These are phyloP conservation scores for Amorphotheca resinae DNA, from an alignment of 495 filamentous ascomycete species.

Conservation along the genomic window DNA sequence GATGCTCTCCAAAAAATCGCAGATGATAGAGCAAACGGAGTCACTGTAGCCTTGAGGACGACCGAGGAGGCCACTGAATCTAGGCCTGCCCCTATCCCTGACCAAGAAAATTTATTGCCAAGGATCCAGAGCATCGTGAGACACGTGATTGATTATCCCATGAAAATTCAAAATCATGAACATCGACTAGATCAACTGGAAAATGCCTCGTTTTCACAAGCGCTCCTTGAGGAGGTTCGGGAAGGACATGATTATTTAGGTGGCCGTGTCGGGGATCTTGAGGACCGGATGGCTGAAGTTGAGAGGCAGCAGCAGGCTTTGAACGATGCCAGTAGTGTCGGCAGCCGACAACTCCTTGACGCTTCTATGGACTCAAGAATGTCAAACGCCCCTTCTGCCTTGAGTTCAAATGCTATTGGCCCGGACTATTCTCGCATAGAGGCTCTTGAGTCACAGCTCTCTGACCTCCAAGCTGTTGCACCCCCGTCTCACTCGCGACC, in stretches of 20 bases:
- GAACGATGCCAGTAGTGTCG: constrained; percentile 32
- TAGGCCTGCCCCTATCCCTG: neutral
- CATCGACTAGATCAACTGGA: constrained; percentile 48
- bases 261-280: constrained; percentile 45
- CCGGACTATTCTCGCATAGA: constrained; percentile 38
- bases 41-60: neutral
- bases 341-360: constrained; percentile 20
- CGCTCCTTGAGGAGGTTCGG: constrained; percentile 43
- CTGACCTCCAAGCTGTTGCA: constrained; percentile 39
- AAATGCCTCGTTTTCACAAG: constrained; percentile 43
- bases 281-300: constrained; percentile 46
- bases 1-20: constrained; percentile 9
- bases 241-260: constrained; percentile 47
- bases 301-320: constrained; percentile 34
- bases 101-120: constrained; percentile 8
- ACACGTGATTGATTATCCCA: constrained; percentile 11
- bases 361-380: constrained; percentile 26
- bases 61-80: neutral
- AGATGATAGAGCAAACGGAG: constrained; percentile 2
- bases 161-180: constrained; percentile 26
- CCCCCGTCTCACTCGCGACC: constrained; percentile 43
- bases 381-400: constrained; percentile 32
- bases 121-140: constrained; percentile 8
- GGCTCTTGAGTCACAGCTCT: constrained; percentile 41
- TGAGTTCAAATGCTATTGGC: constrained; percentile 15